Evolutionary conservation across 148 eudicot genomes (phyloP), one percentile per base, ranked within the genome.

Genomic region (Chenopodium suecicum): DNA sequence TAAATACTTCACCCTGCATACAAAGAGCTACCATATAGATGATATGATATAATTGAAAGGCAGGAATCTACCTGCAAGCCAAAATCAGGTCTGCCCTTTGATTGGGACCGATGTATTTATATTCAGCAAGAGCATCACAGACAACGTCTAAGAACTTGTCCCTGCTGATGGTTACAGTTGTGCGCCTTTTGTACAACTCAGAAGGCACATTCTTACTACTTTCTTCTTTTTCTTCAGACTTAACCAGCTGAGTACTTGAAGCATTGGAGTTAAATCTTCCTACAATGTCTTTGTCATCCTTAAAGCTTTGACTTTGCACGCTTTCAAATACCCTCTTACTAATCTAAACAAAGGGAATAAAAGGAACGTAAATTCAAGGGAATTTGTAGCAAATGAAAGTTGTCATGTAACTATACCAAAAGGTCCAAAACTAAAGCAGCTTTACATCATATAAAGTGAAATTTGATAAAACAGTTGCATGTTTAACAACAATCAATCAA

Each of bases 11-110:
- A 31, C 10, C 14, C 27, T 46, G 80, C 62, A 65, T 65, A 12
- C 0, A 13, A 46, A n/a, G 66, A 70, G 62, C 16, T 79, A 50
- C 12, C 44, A 13, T 22, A 11, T 41, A 41, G 5, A 2, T 34
- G 5, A 3, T 41, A 41, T 41, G 7, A 41, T 41, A 41, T 4
- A 41, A 41, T 41, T 41, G 5, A 20, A 68, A 58, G 12, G 56
- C n/a, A 80, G 44, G 44, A 62, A 44, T 44, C n/a, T 91, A 91
- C 98, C 98, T 94, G 94, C 97, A 94, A 81, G 98, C 97, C 88
- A 92, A 86, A 75, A 91, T 84, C 81, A 94, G 86, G 85, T 94
- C 98, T 17, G 85, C 91, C 90, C 97, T 91, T 83, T 94, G 98
- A 72, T 91, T 90, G 66, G 91, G 94, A 77, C 94, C 90, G 77